Conservation (phyloP, 768 basidiomycete genomes). For the Tricholomella constricta region DNA sequence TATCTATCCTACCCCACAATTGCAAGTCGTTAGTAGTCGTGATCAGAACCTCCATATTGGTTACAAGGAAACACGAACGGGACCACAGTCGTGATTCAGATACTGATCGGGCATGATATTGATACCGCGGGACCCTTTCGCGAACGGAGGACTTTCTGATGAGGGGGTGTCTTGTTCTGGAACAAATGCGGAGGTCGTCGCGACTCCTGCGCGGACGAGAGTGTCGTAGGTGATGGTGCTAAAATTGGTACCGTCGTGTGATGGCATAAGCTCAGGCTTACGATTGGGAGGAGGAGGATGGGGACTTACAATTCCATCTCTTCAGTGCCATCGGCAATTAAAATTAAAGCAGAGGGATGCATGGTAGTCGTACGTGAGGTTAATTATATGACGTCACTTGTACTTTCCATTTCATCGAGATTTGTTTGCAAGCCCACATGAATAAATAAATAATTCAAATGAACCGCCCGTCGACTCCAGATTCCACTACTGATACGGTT, state of each 20-base stretch:
- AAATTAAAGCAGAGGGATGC: slow-evolving; percentile 60
- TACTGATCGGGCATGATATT: slow-evolving; percentile 68
- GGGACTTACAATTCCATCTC: slow-evolving; percentile 87
- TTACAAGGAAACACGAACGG: slow-evolving; percentile 35
- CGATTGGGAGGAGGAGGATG: background rate
- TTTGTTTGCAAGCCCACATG: too few relatives aligned
- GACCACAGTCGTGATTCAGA: slow-evolving; percentile 46
- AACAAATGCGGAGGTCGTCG: slow-evolving; percentile 66
- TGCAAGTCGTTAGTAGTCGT: background rate
- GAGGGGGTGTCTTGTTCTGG: slow-evolving; percentile 33
- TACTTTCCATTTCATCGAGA: too few relatives aligned
- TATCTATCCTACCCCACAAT: slow-evolving; percentile 50
- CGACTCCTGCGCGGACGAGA: slow-evolving; percentile 73
- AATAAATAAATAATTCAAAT: too few relatives aligned
- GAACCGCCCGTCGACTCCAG: too few relatives aligned
- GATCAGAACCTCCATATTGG: background rate
- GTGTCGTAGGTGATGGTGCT: slow-evolving; percentile 85
- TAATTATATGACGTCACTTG: too few relatives aligned
- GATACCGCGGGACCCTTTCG: slow-evolving; percentile 71
- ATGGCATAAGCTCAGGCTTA: background rate
- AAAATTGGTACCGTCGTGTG: background rate
- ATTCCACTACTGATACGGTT: too few relatives aligned
- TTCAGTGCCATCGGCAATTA: slow-evolving; percentile 83
- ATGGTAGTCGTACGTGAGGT: slow-evolving; percentile 19
- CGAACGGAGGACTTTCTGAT: slow-evolving; percentile 43